These are phyloP conservation scores for Rosellinia necatrix DNA, from an alignment of 2,329 filamentous ascomycete genomes.

Conservation along the genomic window DNA sequence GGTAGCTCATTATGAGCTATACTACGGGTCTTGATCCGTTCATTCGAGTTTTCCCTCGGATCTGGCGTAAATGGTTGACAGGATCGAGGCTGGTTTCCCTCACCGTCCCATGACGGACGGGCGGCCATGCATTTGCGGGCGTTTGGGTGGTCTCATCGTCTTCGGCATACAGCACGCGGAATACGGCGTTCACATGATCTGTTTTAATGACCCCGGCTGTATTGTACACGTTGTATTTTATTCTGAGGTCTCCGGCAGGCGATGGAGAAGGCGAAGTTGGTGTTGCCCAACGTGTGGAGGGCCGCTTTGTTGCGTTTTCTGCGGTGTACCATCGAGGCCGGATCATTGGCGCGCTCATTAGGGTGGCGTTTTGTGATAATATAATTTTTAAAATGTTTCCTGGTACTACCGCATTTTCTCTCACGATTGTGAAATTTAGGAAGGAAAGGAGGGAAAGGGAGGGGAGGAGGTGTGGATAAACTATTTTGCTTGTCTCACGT, in stretches of 20 bases:
- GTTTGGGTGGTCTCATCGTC: slow-evolving; percentile 18
- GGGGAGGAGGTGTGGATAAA: too few species aligned
- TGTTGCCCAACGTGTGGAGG: neutral
- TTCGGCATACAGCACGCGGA: slow-evolving; percentile 17
- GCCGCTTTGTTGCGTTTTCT: too few species aligned
- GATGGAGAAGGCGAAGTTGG: neutral
- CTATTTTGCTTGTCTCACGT: too few species aligned
- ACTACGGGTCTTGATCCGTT: neutral
- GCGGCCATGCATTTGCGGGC: slow-evolving; percentile 21
- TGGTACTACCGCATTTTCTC: neutral
- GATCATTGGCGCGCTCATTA: too few species aligned
- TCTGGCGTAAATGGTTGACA: neutral
- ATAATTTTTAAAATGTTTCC: neutral
- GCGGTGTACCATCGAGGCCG: too few species aligned
- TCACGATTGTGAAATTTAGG: neutral
- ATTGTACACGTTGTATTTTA: neutral
- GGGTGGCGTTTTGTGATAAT: slow-evolving; percentile 2
- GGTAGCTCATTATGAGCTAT: slow-evolving; percentile 50
- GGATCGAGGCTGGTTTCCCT: neutral
- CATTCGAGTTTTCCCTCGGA: neutral
- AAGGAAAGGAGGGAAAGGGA: too few species aligned
- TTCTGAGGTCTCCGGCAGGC: neutral
- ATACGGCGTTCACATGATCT: slow-evolving; percentile 10
- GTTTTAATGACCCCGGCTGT: neutral
- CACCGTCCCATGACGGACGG: neutral